phyloP scores from a whole-genome alignment of 306 rosid species.

The Cucurbita moschata region DNA sequence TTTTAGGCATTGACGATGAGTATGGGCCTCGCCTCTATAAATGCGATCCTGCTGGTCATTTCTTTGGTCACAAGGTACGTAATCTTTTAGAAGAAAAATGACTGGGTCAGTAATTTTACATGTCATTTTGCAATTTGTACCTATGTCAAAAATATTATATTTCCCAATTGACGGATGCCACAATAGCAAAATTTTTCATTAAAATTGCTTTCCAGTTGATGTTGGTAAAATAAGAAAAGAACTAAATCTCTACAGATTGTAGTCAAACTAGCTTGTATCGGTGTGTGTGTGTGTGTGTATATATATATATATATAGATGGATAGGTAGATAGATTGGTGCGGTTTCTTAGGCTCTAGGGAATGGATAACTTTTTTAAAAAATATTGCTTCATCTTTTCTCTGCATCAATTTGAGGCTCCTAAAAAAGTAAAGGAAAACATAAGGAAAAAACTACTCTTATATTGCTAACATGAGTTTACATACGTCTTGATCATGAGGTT shows the following conservation, averaged over 20 bases:
- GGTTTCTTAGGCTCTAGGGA: too few species aligned
- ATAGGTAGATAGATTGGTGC: not conserved
- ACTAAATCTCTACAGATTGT: not conserved
- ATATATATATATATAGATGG: not conserved
- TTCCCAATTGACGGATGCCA: not conserved
- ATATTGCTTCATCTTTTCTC: not conserved
- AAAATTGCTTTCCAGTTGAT: not conserved
- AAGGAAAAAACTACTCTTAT: not conserved
- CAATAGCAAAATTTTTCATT: not conserved
- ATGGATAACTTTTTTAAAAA: not conserved
- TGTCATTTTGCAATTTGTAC: not conserved
- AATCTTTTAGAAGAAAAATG: not conserved
- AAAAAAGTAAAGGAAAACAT: not conserved
- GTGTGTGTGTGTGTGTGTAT: not conserved
- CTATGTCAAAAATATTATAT: not conserved
- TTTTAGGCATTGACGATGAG: slow-evolving; percentile 91
- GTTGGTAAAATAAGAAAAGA: not conserved
- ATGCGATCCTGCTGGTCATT: slow-evolving; percentile 99
- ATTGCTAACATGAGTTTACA: not conserved
- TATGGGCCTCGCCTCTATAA: slow-evolving; percentile 73
- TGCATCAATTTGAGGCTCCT: not conserved
- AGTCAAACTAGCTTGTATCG: not conserved
- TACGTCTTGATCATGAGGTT: too few species aligned
- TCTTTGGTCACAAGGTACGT: slow-evolving; percentile 94
- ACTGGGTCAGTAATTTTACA: not conserved